Conservation (phyloP, 2,329 filamentous ascomycete genomes). For the Fusarium goolgardi region DNA sequence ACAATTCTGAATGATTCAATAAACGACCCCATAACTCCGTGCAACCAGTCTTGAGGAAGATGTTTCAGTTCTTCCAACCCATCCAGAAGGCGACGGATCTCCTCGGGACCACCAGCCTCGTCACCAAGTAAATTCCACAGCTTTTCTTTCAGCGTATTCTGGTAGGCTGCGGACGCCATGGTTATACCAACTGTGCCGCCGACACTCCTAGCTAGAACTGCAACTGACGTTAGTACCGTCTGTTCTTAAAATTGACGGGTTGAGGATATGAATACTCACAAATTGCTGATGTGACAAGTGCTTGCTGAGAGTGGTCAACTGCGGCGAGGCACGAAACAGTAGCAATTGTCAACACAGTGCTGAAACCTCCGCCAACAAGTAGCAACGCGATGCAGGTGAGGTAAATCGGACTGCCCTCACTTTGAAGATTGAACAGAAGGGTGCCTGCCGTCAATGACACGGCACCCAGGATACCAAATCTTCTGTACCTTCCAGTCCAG, state of each 20-base stretch:
- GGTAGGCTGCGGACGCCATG: conserved; percentile 20
- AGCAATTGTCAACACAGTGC: conserved; percentile 67
- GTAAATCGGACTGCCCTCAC: not conserved
- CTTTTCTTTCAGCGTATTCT: not conserved
- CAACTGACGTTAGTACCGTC: not conserved
- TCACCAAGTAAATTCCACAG: conserved; percentile 8
- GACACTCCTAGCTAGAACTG: conserved; percentile 12
- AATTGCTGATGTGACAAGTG: conserved; percentile 13
- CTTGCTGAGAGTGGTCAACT: conserved; percentile 17
- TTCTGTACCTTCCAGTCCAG: conserved; percentile 70
- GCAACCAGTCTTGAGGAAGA: conserved; percentile 8
- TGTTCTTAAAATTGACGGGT: too few species aligned
- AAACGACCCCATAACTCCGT: conserved; percentile 8
- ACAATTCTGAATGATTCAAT: conserved; percentile 18
- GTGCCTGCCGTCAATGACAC: conserved; percentile 54
- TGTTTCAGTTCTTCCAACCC: conserved; percentile 1
- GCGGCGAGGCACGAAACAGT: conserved; percentile 17
- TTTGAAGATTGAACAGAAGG: not conserved
- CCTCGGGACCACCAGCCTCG: not conserved
- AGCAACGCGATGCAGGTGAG: conserved; percentile 49
- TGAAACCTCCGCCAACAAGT: conserved; percentile 74
- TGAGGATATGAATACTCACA: not conserved
- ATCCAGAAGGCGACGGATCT: conserved; percentile 11
- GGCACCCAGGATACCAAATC: conserved; percentile 55
- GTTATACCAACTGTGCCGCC: conserved; percentile 25